phyloP scores from a whole-genome alignment of 257 asterid genomes.

The Nicotiana sylvestris region DNA sequence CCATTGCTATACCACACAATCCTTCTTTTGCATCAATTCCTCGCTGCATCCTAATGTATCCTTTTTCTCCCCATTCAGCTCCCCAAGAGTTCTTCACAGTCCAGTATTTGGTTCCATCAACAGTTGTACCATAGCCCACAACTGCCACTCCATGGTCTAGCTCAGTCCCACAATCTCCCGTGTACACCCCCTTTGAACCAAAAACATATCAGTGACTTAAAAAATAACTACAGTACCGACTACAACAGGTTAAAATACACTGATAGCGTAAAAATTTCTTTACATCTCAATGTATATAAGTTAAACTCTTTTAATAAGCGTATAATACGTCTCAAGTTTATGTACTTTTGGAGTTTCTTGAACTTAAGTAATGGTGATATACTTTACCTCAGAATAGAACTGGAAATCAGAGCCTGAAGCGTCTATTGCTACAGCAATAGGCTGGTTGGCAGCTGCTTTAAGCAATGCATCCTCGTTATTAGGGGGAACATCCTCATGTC shows the following conservation, averaged over 20 bases:
- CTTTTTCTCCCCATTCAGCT: constrained; percentile 78
- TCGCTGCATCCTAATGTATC: constrained; percentile 72
- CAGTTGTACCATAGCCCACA: constrained; percentile 76
- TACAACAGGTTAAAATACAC: too few species aligned
- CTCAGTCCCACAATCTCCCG: constrained; percentile 61
- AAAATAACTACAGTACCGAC: too few species aligned
- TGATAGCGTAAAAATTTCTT: not conserved
- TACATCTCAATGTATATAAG: not conserved
- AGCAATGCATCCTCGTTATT: constrained; percentile 57
- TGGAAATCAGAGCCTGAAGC: constrained; percentile 74
- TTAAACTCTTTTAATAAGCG: not conserved
- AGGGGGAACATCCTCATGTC: constrained; percentile 59
- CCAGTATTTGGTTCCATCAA: constrained; percentile 74
- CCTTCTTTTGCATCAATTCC: constrained; percentile 51
- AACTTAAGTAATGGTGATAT: not conserved
- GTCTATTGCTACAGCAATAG: constrained; percentile 70
- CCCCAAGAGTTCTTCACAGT: constrained; percentile 84
- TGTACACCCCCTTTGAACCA: constrained; percentile 56
- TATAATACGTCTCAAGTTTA: too few species aligned
- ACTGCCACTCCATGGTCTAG: constrained; percentile 76
- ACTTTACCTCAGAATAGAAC: constrained; percentile 72
- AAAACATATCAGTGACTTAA: too few species aligned
- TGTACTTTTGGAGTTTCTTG: too few species aligned
- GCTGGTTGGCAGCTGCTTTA: constrained; percentile 80
- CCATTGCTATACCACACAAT: constrained; percentile 87